Percentiles rank a stretch among this genome's conserved stretches.
These are phyloP conservation scores for Colletotrichum tropicale DNA, from an alignment of 2,329 filamentous ascomycete species.

Conservation along the genomic window DNA sequence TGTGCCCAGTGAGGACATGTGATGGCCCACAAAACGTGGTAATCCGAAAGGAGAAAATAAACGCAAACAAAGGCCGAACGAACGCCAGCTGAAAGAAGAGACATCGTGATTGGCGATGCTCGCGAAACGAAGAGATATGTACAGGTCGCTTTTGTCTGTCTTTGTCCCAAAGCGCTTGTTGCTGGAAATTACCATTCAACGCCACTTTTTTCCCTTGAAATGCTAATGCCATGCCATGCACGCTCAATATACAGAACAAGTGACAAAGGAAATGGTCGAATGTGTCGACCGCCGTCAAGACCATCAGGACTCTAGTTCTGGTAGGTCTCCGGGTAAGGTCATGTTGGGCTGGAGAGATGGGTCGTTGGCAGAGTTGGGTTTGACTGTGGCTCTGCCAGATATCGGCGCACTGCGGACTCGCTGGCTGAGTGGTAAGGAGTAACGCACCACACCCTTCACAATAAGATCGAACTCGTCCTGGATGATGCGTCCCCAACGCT, in stretches of 20 bases:
- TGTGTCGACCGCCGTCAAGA: slow-evolving; percentile 18
- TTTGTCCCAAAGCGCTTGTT: slow-evolving; percentile 15
- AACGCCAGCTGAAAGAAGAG: background rate
- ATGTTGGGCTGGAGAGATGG: slow-evolving; percentile 44
- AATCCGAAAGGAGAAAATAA: background rate
- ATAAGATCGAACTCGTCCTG: slow-evolving; percentile 94
- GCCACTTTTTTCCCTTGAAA: slow-evolving; percentile 19
- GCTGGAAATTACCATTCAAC: slow-evolving; percentile 11
- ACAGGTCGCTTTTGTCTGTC: slow-evolving; percentile 17
- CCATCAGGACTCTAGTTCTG: background rate
- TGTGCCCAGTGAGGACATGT: slow-evolving; percentile 1
- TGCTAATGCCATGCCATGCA: slow-evolving; percentile 33
- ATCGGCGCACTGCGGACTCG: slow-evolving; percentile 64
- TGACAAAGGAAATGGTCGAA: slow-evolving; percentile 20
- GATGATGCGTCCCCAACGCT: slow-evolving; percentile 89
- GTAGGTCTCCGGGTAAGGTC: slow-evolving; percentile 30
- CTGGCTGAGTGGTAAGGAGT: slow-evolving; percentile 69
- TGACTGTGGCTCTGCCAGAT: slow-evolving; percentile 63
- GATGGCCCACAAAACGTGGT: background rate
- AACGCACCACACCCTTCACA: slow-evolving; percentile 88
- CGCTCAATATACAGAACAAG: slow-evolving; percentile 41
- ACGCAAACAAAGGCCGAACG: background rate
- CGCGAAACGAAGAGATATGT: slow-evolving; percentile 2
- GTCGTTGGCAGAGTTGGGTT: slow-evolving; percentile 66
- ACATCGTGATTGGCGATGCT: background rate